Evolutionary conservation across 257 asterid genomes (phyloP), one percentile per base, ranked within the genome.

Genomic region (Lantana camara): DNA sequence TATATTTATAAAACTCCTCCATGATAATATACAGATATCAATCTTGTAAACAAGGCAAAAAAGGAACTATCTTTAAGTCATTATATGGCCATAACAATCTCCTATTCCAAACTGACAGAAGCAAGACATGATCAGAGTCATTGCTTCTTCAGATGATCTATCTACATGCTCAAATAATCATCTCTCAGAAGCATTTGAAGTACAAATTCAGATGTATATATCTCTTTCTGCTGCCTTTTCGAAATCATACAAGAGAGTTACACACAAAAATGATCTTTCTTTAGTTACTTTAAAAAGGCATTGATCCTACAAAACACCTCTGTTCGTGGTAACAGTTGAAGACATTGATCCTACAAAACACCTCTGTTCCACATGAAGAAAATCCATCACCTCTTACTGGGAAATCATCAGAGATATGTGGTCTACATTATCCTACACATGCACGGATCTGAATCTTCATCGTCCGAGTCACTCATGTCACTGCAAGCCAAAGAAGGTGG

Each of bases 351-450:
- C 49, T 49, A 35, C 42, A 41, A 45, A 65, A 41, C 21, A 4
- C 19, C 35, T 54, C 67, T 24, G 63, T 22, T 46, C 59, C 42
- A 46, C 29, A 22, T 17, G 41, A 21, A 69, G 34, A 52, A 62
- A 57, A 60, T 41, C n/a, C n/a, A n/a, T 51, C 38, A 47, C 42
- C 55, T 21, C 51, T 51, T 22, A 24, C 63, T 19, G 38, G 49
- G 11, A 35, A 41, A 60, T 41, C 22, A 15, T 45, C 37, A 21
- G 12, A 9, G 19, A 29, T 14, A 74, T n/a, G 56, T 48, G 61
- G 72, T 58, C 83, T 84, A 86, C 95, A 86, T 86, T 74, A 86
- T 66, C 66, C 68, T 80, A 71, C 95, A 86, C 53, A 79, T 67
- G 80, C 95, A 86, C 60, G 75, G 58, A 66, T 83, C 95, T 34